A percentile compares a stretch with the other conserved stretches of the same genome.
These are phyloP conservation scores for Salinomyces thailandicus DNA, from an alignment of 2,329 filamentous ascomycete species.

Conservation along the genomic window DNA sequence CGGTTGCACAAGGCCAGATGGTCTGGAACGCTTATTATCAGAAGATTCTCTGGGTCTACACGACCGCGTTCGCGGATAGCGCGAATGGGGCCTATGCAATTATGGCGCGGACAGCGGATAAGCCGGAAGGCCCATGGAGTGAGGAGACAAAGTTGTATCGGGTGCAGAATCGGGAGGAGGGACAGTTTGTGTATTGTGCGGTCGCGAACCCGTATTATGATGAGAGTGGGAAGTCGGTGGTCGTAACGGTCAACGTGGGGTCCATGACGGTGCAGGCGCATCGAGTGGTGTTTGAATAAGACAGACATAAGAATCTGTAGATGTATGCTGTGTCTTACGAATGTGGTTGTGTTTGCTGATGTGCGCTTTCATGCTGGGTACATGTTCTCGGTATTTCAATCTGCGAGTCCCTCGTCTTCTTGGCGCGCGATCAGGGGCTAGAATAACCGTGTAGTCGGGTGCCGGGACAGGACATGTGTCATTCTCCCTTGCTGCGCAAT, in stretches of 20 bases:
- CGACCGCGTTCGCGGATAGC: neutral
- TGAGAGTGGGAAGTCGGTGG: neutral
- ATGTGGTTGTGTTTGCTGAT: too few species aligned
- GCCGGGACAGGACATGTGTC: too few species aligned
- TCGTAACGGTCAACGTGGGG: neutral
- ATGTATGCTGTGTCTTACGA: too few species aligned
- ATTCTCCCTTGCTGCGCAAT: too few species aligned
- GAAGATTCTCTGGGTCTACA: constrained; percentile 1
- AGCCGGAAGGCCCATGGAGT: neutral
- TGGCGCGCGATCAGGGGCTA: too few species aligned
- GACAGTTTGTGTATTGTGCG: neutral
- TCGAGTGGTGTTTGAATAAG: neutral
- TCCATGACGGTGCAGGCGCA: neutral
- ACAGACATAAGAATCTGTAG: too few species aligned
- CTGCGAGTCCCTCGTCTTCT: too few species aligned
- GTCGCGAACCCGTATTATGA: constrained; percentile 1
- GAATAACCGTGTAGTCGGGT: too few species aligned
- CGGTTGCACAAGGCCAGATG: constrained; percentile 1
- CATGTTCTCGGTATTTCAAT: too few species aligned
- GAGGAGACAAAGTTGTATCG: neutral
- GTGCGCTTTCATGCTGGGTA: too few species aligned
- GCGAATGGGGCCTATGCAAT: neutral
- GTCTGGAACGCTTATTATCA: neutral
- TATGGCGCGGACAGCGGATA: neutral
- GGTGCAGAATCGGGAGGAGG: neutral